Percentiles rank a stretch among this genome's conserved stretches.
Conservation (phyloP, 148 eudicot genomes). For the Cornus suecica region DNA sequence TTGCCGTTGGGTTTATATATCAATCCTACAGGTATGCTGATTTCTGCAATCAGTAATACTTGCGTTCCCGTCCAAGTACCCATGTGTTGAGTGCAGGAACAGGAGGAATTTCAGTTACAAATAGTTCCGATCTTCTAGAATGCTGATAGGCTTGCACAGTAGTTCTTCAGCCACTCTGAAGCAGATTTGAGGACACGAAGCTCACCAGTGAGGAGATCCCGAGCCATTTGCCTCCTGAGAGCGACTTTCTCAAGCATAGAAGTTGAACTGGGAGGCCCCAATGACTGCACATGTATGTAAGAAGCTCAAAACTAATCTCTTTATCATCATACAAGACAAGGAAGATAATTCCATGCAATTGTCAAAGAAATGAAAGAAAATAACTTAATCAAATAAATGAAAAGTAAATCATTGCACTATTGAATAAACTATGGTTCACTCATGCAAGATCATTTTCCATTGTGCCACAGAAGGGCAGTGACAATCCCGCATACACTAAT, state of each 20-base stretch:
- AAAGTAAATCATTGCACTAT: background rate
- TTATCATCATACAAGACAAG: background rate
- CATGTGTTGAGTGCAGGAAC: background rate
- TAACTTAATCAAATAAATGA: background rate
- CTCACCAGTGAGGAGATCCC: slow-evolving; percentile 68
- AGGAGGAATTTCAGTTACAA: no score
- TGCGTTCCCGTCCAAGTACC: background rate
- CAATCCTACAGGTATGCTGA: background rate
- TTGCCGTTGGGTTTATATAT: background rate
- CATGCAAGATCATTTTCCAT: background rate
- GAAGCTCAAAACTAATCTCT: background rate
- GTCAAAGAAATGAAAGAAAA: background rate
- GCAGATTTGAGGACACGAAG: slow-evolving; percentile 66
- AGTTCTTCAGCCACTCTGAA: slow-evolving; percentile 66
- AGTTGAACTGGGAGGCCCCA: slow-evolving; percentile 15
- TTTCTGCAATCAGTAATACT: background rate
- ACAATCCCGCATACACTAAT: background rate
- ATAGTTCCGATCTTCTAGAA: background rate
- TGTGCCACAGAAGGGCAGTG: background rate
- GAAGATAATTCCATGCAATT: background rate
- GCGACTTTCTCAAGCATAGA: slow-evolving; percentile 10
- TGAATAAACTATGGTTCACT: background rate
- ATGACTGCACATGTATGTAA: slow-evolving; percentile 18
- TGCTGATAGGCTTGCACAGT: slow-evolving; percentile 36
- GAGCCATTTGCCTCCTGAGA: slow-evolving; percentile 55